Evolutionary conservation across 768 basidiomycete genomes (phyloP), one percentile per base, ranked within the genome.

Genomic region (Leucocoprinus sp.): DNA sequence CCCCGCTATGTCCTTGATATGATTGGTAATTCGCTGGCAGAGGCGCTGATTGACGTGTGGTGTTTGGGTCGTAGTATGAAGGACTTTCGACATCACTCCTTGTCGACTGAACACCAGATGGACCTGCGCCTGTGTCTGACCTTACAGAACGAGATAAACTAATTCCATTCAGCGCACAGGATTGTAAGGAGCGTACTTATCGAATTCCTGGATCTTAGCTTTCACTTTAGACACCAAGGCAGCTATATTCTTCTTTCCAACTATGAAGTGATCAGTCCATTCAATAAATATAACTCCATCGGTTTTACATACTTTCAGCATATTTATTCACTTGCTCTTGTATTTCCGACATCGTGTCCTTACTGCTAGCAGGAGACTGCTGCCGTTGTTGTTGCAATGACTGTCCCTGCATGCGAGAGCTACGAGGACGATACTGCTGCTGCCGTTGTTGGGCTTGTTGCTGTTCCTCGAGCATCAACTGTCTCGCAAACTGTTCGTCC

Each of bases 131-230:
- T 41, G 15, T 37, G 27, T 29, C 18, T 21, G 52, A 42, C 18
- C 42, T 48, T 14, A 49, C 42, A 18, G 24, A 3, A 39, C 7
- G 5, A 24, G 5, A 8, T 9, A 23, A 26, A 17, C 9, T 6
- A 17, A 28, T 15, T 15, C 21, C 6, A 28, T 5, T n/a, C 4
- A 31, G 9, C 31, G n/a, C 6, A 12, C n/a, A 15, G 15, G 11
- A 21, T 8, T 17, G 39, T 18, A 43, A 42, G 35, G 14, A 14
- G 62, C 61, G 12, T 67, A 65, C 55, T 80, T 76, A 29, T 90
- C 87, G 50, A 78, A 79, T 54, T 90, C 89, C 55, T 84, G 82
- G 48, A 90, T 78, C 72, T 90, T 91, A 4, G 85, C 79, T 57
- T 79, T 89, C 37, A 89, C 84, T 59, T 84, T 90, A 26, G 77